Base-by-base conservation (phyloP, 2,329 filamentous ascomycete genomes). In the Scytalidium lignicola region DNA sequence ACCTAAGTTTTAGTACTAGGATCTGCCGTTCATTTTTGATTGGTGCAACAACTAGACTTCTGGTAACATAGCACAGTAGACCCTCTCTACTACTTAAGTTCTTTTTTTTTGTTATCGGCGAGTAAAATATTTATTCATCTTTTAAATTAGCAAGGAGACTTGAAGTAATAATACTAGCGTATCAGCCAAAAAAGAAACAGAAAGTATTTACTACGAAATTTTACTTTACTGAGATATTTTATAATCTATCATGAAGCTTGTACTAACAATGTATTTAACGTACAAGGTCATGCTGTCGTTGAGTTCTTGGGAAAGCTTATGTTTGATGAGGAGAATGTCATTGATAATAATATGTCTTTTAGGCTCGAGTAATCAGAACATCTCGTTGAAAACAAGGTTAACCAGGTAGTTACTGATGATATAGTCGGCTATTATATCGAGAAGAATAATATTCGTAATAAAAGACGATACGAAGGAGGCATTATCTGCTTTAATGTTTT, bases 361-460 rank as follows among this genome's bases (percentile, higher is more conserved):
- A 0, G 75, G 71, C 54, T 76, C 80, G 1, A 85, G 67, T 0
- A 85, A 54, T 1, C 82, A 73, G 49, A 70, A 70, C 57, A 84
- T 82, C 60, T 85, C 81, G 0, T 64, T 56, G 53, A 85, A 85
- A 1, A 83, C 75, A 0, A 83, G 74, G 54, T 83, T 83, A 51
- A 84, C 65, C 21, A 82, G 79, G 51, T 81, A 86, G 64, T 85
- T 86, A 53, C 74, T 79, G 54, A 84, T 81, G 49, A 85, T 73
- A 56, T 75, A 76, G 62, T 83, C 71, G 17, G 71, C 75, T 15
- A 59, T 73, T 8, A 52, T 57, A 9, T 63, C 55, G 1, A 65
- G 59, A 0, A 83, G 63, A 0, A 71, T 63, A 18, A 82, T 73
- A 3, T 65, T 55, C 0, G 75, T 80, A 57, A 85, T 82, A 18